A percentile compares a stretch with the other conserved stretches of the same genome.
phyloP scores from a whole-genome alignment of 768 basidiomycete species.

The Austroboletus eburneus region DNA sequence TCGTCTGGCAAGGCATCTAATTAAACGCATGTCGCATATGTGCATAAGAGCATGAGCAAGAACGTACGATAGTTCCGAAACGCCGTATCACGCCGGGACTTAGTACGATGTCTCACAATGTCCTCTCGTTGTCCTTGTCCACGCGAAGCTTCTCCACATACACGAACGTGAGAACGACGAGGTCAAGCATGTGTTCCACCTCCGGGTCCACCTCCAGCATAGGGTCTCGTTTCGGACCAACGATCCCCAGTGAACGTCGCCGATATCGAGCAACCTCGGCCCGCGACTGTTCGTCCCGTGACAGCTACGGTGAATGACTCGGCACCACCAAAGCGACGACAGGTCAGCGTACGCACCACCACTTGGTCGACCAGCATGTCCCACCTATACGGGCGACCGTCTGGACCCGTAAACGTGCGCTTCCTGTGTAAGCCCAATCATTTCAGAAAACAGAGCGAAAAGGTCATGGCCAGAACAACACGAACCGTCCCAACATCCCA shows the following conservation, averaged over 20 bases:
- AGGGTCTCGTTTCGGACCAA: conserved; percentile 8
- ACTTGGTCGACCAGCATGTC: conserved; percentile 5
- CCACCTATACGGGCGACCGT: conserved; percentile 33
- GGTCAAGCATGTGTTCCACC: conserved; percentile 21
- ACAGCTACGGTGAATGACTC: conserved; percentile 9
- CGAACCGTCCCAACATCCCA: conserved; percentile 18
- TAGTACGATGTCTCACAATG: too few species aligned
- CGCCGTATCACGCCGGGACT: too few species aligned
- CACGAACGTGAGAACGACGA: conserved; percentile 23
- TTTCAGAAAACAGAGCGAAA: too few species aligned
- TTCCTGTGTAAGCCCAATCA: conserved; percentile 3
- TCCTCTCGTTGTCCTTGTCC: neutral
- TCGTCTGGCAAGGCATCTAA: too few species aligned
- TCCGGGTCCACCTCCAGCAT: conserved; percentile 15
- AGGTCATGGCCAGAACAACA: neutral
- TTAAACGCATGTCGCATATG: too few species aligned
- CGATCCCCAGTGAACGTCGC: conserved; percentile 13
- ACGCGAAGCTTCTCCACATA: conserved; percentile 24
- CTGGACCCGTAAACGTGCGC: conserved; percentile 28
- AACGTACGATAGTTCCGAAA: too few species aligned
- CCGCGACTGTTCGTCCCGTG: conserved; percentile 8
- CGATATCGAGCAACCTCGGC: conserved; percentile 17
- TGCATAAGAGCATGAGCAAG: too few species aligned
- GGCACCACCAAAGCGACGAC: neutral
- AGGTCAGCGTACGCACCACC: conserved; percentile 4